Evolutionary conservation across 257 asterid species (phyloP).

Genomic region (Ophiorrhiza pumila): DNA sequence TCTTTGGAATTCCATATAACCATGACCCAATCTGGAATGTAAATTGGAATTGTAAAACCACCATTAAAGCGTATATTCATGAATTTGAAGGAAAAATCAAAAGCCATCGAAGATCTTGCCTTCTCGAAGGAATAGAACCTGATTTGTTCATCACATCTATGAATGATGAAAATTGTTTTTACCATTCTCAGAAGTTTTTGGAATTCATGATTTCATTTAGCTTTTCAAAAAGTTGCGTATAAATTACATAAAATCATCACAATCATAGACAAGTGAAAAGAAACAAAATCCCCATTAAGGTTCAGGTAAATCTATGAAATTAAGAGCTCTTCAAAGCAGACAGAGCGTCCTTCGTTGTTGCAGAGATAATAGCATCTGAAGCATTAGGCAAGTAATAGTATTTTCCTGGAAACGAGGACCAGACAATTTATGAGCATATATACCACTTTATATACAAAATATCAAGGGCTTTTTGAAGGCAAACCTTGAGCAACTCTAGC

Average conservation of each 20-base stretch:
- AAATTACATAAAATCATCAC: background rate
- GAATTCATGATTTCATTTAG: background rate
- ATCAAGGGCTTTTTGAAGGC: background rate
- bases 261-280: background rate
- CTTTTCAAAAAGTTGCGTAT: background rate
- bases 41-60: too few species aligned
- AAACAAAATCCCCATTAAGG: background rate
- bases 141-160: too few species aligned
- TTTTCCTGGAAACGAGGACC: slow-evolving; percentile 51
- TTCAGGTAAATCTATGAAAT: background rate
- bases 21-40: too few species aligned
- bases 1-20: too few species aligned
- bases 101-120: too few species aligned
- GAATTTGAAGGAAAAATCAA: too few species aligned
- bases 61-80: too few species aligned
- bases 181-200: background rate
- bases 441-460: background rate
- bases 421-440: slow-evolving; percentile 8
- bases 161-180: too few species aligned
- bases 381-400: slow-evolving; percentile 97
- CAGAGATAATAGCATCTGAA: slow-evolving; percentile 93
- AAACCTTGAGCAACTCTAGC: slow-evolving; percentile 96
- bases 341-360: slow-evolving; percentile 86
- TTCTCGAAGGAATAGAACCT: too few species aligned
- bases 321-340: slow-evolving; percentile 70